phyloP scores from a whole-genome alignment of 2,329 filamentous ascomycete genomes.

The Fusarium sarcochroum region DNA sequence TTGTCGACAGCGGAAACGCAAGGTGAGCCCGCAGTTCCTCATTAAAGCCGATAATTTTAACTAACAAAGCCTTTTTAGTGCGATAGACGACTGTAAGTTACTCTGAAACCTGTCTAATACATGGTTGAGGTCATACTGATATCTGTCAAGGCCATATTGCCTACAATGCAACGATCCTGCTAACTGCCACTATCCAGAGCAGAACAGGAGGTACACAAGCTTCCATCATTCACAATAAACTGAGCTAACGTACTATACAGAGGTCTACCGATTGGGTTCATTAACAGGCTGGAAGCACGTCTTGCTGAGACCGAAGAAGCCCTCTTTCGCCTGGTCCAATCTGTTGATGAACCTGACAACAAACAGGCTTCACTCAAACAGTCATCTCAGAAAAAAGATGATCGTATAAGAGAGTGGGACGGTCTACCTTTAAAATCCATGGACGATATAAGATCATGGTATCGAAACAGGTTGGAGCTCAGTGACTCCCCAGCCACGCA shows the following conservation, averaged over 20 bases:
- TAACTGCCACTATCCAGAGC: slow-evolving; percentile 53
- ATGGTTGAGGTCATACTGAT: rapidly evolving
- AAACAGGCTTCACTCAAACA: slow-evolving; percentile 7
- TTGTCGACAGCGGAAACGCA: slow-evolving; percentile 53
- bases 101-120: rapidly evolving
- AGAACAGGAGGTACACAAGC: slow-evolving; percentile 50
- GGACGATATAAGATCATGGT: slow-evolving; percentile 45
- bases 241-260: slow-evolving; percentile 32
- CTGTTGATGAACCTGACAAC: slow-evolving; percentile 8
- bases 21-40: slow-evolving; percentile 34
- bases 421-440: slow-evolving; percentile 38
- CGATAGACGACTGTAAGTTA: slow-evolving; percentile 40
- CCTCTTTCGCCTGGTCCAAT: slow-evolving; percentile 45
- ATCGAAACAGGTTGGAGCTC: slow-evolving; percentile 5
- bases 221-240: background rate
- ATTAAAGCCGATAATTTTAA: rapidly evolving
- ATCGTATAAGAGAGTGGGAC: slow-evolving; percentile 51
- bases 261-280: slow-evolving; percentile 56
- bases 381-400: slow-evolving; percentile 45
- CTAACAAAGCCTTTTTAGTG: slow-evolving; percentile 24
- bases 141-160: slow-evolving; percentile 45
- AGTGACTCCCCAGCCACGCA: background rate
- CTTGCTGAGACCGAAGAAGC: slow-evolving; percentile 53
- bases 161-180: slow-evolving; percentile 51
- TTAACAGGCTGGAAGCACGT: slow-evolving; percentile 56